A percentile compares a stretch with the other conserved stretches of the same genome.
These are phyloP conservation scores for Isabelozyma gotoi DNA, from an alignment of 805 yeast species.

Conservation along the genomic window DNA sequence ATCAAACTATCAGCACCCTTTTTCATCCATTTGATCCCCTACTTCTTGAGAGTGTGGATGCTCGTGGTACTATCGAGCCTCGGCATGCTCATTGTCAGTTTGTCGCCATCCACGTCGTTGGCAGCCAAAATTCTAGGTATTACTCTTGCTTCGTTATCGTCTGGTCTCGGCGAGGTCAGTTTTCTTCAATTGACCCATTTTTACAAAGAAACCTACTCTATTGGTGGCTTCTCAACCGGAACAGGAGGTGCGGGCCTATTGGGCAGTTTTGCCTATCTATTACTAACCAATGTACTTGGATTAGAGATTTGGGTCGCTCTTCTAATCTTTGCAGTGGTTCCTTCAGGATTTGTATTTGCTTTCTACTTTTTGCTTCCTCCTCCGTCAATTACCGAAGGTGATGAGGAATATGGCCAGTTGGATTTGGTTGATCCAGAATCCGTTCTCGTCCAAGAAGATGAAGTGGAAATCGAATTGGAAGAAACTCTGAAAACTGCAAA, in stretches of 20 bases:
- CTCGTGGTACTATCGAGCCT: constrained; percentile 58
- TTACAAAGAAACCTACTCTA: constrained; percentile 52
- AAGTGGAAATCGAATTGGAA: neutral
- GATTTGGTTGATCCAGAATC: constrained; percentile 5
- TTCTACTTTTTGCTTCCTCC: constrained; percentile 25
- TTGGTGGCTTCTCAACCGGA: constrained; percentile 90
- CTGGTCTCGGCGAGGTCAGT: constrained; percentile 90
- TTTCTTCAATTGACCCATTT: constrained; percentile 85
- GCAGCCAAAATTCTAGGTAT: constrained; percentile 61
- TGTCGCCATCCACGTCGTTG: constrained; percentile 28
- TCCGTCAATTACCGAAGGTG: constrained; percentile 8
- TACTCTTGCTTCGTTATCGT: constrained; percentile 73
- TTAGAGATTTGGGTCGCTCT: constrained; percentile 56
- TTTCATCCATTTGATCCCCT: constrained; percentile 65
- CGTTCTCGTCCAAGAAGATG: constrained; percentile 3
- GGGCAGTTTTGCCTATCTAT: constrained; percentile 73
- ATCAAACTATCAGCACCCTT: constrained; percentile 78
- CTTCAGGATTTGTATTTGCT: constrained; percentile 47
- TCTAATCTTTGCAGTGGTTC: constrained; percentile 54
- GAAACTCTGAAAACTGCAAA: neutral
- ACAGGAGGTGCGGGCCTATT: constrained; percentile 94
- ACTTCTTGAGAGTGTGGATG: constrained; percentile 50
- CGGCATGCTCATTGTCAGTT: constrained; percentile 76
- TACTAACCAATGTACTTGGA: constrained; percentile 68
- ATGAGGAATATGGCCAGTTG: neutral